These are phyloP conservation scores for Erigeron philadelphicus DNA, from an alignment of 140 eudicot genomes.

Conservation along the genomic window DNA sequence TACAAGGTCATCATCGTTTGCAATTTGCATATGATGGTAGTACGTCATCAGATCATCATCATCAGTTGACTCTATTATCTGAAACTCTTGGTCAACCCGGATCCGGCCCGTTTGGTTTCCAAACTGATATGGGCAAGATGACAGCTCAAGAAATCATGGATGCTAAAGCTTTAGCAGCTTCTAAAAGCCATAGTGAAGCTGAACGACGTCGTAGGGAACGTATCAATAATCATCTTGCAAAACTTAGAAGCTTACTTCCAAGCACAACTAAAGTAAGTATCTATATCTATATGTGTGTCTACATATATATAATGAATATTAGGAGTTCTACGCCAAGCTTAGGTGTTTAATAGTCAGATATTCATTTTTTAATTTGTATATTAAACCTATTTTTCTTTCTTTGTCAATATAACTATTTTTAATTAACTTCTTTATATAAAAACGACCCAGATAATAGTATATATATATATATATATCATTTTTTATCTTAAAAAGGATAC, in stretches of 20 bases:
- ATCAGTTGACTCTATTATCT: slow-evolving; percentile 51
- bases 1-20: slow-evolving; percentile 32
- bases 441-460: neutral
- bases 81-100: slow-evolving; percentile 61
- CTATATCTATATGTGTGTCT: neutral
- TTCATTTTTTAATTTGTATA: too few relatives aligned
- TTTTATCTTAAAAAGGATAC: neutral
- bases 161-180: slow-evolving; percentile 96
- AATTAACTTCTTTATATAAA: neutral
- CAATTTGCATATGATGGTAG: slow-evolving; percentile 52
- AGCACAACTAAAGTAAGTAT: slow-evolving; percentile 79
- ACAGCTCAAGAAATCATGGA: slow-evolving; percentile 97
- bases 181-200: slow-evolving; percentile 93
- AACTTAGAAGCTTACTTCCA: slow-evolving; percentile 82
- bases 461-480: too few relatives aligned
- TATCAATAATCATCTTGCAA: slow-evolving; percentile 84
- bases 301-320: too few relatives aligned
- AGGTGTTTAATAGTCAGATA: too few relatives aligned
- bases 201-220: slow-evolving; percentile 91
- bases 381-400: neutral
- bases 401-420: neutral
- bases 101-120: slow-evolving; percentile 73
- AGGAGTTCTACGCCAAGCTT: too few relatives aligned
- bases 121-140: slow-evolving; percentile 70
- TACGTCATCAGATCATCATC: slow-evolving; percentile 37